These are phyloP conservation scores for Fusarium sp. DNA, from an alignment of 2,329 filamentous ascomycete genomes.

Conservation along the genomic window DNA sequence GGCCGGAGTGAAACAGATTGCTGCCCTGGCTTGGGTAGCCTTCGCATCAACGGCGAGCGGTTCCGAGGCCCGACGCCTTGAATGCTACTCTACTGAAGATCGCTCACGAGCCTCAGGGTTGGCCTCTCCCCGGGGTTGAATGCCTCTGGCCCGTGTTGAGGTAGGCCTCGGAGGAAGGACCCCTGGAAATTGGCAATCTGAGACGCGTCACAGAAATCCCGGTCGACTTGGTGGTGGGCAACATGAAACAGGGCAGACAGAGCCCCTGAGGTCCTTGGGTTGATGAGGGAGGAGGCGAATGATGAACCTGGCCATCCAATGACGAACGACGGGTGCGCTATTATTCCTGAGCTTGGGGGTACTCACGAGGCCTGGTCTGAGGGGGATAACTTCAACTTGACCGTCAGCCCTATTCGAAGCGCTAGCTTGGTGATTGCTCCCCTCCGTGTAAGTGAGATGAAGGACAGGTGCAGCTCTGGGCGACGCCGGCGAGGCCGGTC, in stretches of 20 bases:
- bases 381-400: constrained; percentile 12
- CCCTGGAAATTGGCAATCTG: constrained; percentile 45
- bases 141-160: constrained; percentile 20
- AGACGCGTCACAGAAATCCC: constrained; percentile 37
- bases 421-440: not conserved
- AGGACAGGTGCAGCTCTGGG: constrained; percentile 16
- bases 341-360: not conserved
- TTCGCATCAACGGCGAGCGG: constrained; percentile 8
- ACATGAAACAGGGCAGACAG: constrained; percentile 38
- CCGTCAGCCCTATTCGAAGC: constrained; percentile 27
- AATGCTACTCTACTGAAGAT: constrained; percentile 22
- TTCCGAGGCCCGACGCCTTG: constrained; percentile 2
- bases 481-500: constrained; percentile 8
- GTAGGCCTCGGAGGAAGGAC: not conserved
- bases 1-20: constrained; percentile 14
- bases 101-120: constrained; percentile 3
- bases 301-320: constrained; percentile 9
- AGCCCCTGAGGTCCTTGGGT: constrained; percentile 24
- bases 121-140: not conserved
- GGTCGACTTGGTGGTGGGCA: constrained; percentile 16
- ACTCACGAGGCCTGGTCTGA: not conserved
- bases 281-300: constrained; percentile 3
- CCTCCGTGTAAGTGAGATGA: constrained; percentile 27
- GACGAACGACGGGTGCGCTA: not conserved
- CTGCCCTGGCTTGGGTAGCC: not conserved